These are phyloP conservation scores for Corynascus novoguineensis DNA, from an alignment of 495 filamentous ascomycete genomes.

Conservation along the genomic window DNA sequence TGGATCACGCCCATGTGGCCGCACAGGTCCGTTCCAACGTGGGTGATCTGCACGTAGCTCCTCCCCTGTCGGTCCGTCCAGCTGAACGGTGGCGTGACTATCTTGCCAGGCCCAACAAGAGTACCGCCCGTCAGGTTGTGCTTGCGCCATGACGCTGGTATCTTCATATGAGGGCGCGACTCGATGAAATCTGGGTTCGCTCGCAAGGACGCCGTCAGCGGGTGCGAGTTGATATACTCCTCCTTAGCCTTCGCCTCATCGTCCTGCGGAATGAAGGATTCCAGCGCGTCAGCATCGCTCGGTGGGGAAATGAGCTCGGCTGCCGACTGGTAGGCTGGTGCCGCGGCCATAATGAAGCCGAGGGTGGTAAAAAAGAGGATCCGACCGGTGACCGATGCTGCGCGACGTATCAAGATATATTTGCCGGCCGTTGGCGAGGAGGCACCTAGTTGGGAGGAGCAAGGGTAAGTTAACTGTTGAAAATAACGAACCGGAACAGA, in stretches of 20 bases:
- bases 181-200: conserved; percentile 62
- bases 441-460: neutral
- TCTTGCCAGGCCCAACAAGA: conserved; percentile 65
- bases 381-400: conserved; percentile 27
- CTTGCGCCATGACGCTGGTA: conserved; percentile 57
- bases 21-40: conserved; percentile 76
- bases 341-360: conserved; percentile 51
- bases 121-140: conserved; percentile 81
- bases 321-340: conserved; percentile 42
- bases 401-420: conserved; percentile 24
- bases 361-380: conserved; percentile 43
- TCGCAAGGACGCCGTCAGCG: conserved; percentile 61
- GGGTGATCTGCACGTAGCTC: conserved; percentile 65
- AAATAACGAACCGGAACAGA: no score
- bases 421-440: neutral
- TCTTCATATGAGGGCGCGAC: conserved; percentile 79
- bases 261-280: conserved; percentile 59
- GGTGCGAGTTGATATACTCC: conserved; percentile 67
- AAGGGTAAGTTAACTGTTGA: neutral
- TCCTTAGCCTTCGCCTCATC: conserved; percentile 59
- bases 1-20: conserved; percentile 91
- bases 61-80: conserved; percentile 70
- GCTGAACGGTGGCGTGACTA: conserved; percentile 75
- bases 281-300: conserved; percentile 67
- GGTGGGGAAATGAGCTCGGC: conserved; percentile 48